phyloP scores from a whole-genome alignment of 2,329 filamentous ascomycete species.

The Fusarium udum region DNA sequence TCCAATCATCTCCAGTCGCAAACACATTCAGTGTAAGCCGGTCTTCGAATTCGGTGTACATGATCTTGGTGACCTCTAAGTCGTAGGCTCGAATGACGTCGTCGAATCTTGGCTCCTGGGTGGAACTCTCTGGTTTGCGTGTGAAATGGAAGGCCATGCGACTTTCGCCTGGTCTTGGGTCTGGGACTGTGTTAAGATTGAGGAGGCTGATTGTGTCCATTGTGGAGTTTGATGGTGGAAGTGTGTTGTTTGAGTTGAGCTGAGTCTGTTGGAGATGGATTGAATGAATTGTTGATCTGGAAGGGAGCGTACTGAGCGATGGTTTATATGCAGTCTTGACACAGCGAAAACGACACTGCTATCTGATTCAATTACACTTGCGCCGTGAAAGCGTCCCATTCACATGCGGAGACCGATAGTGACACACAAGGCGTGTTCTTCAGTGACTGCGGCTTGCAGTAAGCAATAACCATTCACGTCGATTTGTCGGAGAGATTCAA shows the following conservation, averaged over 20 bases:
- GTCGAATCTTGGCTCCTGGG: background rate
- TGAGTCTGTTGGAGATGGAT: too few relatives aligned
- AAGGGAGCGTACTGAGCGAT: accelerated
- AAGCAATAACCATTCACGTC: background rate
- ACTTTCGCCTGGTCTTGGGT: background rate
- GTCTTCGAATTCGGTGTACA: background rate
- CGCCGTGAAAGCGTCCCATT: accelerated
- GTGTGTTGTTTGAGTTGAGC: background rate
- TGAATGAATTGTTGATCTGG: too few relatives aligned
- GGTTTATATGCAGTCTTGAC: background rate
- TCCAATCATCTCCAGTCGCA: background rate
- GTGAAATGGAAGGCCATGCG: background rate
- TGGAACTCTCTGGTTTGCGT: background rate
- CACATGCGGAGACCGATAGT: background rate
- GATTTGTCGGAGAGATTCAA: background rate
- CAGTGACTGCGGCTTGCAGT: accelerated
- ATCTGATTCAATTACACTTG: background rate
- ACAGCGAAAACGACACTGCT: too few relatives aligned
- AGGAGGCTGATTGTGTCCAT: background rate
- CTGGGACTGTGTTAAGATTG: too few relatives aligned
- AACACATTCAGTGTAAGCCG: background rate
- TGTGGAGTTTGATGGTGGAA: background rate
- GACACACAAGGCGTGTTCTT: background rate
- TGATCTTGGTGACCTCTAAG: background rate
- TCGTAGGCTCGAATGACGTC: background rate